Conservation (phyloP, 2,329 filamentous ascomycete species). For the Pseudopyrenochaeta lycopersici region DNA sequence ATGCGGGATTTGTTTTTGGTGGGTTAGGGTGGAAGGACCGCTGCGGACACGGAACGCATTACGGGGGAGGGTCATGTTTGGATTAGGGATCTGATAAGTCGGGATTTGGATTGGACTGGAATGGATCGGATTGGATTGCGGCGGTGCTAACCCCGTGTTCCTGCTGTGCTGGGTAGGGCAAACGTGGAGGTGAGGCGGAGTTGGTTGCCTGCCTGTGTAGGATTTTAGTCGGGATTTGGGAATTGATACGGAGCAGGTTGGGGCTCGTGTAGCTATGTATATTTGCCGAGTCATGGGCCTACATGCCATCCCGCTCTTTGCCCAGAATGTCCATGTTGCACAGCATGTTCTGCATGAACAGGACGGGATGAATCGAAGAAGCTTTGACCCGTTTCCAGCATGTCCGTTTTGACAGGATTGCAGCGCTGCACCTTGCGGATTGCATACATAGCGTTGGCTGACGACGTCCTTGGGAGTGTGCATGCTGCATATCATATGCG, state of each 20-base stretch:
- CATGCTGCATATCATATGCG: constrained; percentile 5
- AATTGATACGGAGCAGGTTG: background rate
- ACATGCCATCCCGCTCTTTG: background rate
- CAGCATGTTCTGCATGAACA: background rate
- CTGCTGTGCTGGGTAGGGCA: background rate
- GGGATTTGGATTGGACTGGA: no score
- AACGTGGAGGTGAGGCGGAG: background rate
- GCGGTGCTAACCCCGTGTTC: no score
- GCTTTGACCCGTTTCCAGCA: background rate
- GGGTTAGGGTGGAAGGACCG: no score
- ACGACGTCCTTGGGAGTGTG: background rate
- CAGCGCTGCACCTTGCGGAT: background rate
- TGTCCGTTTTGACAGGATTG: background rate
- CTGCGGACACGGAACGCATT: no score
- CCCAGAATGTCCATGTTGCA: background rate
- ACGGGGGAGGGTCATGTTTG: no score
- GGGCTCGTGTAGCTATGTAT: background rate
- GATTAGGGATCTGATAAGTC: no score
- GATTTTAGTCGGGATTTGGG: background rate
- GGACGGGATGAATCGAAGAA: background rate
- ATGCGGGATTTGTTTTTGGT: no score
- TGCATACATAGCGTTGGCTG: background rate
- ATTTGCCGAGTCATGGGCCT: background rate
- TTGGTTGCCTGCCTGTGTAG: background rate
- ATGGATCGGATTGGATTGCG: background rate